Evolutionary conservation across 441 rosid species (phyloP), one percentile per base, ranked within the genome.

Genomic region (Gossypium lobatum): DNA sequence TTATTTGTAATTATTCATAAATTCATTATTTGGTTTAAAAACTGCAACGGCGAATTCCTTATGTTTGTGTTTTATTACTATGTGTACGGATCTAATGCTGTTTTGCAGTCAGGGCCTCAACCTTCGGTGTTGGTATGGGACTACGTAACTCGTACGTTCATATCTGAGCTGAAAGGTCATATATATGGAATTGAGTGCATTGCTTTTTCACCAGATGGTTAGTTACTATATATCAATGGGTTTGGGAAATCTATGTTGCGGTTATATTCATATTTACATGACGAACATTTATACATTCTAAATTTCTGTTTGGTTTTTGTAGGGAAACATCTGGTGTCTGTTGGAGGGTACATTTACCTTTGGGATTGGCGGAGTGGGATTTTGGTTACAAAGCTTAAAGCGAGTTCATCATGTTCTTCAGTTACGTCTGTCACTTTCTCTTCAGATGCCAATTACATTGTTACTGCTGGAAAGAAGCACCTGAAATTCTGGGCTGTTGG

Each of bases 91-190:
- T 82, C 80, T 81, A 26, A 72, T 72, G 50, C 77, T 77, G 16
- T 82, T 71, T 78, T 83, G 81, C 88, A 91, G 98, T 81, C 90
- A 64, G 88, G 86, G 75, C 85, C 82, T 76, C 93, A 87, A 82
- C 90, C 98, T 73, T 86, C 97, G 58, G 97, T 89, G 70, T 78
- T 93, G 77, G 81, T 93, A 37, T 93, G 98, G 98, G 95, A 91
- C 61, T 76, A 75, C 18, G 68, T 77, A 42, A 87, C 82, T 42
- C 74, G 63, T 75, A 66, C 81, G 21, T 72, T 87, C 67, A 72
- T 89, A 52, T 85, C 91, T 60, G 98, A 93, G 80, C 82, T 93
- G 66, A 88, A 86, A 81, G 93, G 91, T 59, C 98, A 93, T 71
- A 80, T 88, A 6, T 89, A 85, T 59, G 93, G 98, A 78, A 79